Conservation (phyloP, 2,329 filamentous ascomycete genomes). For the Stemphylium beticola region DNA sequence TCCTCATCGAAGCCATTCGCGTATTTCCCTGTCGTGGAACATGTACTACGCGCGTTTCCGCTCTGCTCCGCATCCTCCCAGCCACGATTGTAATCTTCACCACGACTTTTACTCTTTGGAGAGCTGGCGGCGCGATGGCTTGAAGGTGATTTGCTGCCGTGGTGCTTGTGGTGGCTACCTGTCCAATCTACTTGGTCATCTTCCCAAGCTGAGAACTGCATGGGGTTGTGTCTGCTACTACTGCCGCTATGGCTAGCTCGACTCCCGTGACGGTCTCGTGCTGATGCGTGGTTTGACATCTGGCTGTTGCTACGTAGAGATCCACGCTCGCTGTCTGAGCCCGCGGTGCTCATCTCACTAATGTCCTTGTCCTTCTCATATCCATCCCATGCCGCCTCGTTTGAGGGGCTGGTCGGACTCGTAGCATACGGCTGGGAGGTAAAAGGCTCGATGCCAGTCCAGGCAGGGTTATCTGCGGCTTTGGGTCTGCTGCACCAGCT, state of each 20-base stretch:
- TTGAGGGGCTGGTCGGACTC: not conserved
- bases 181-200: not conserved
- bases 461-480: not conserved
- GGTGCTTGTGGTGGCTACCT: not conserved
- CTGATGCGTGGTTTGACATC: not conserved
- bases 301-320: constrained; percentile 11
- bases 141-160: not conserved
- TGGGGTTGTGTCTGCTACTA: too few relatives aligned
- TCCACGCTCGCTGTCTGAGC: constrained; percentile 12
- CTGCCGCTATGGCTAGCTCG: not conserved
- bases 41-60: not conserved
- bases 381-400: constrained; percentile 25
- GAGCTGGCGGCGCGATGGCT: not conserved
- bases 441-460: constrained; percentile 3
- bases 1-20: constrained; percentile 29
- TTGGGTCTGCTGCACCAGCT: constrained; percentile 1
- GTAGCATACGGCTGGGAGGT: not conserved
- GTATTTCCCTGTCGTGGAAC: constrained; percentile 3
- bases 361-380: constrained; percentile 24
- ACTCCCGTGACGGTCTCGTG: not conserved
- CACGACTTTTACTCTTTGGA: not conserved
- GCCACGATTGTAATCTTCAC: constrained; percentile 2
- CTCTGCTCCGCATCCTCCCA: constrained; percentile 1
- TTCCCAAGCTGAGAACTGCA: not conserved
- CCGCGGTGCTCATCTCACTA: constrained; percentile 28